Percentiles rank a stretch among this genome's conserved stretches.
phyloP scores from a whole-genome alignment of 1,284 basidiomycete species.

The Athelia psychrophila region DNA sequence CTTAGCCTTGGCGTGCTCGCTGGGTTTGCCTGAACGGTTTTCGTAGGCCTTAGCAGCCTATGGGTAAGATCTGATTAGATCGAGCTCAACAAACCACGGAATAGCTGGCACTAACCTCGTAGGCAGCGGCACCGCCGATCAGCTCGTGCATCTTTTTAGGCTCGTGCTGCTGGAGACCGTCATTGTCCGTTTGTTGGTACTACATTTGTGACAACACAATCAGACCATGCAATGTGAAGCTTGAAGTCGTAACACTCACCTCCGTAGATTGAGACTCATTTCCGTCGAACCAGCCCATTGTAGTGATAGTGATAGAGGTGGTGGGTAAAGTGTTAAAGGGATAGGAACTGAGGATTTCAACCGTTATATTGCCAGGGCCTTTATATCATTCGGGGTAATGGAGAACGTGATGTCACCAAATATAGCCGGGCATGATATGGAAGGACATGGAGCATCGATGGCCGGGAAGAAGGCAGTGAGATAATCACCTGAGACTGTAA shows the following conservation, averaged over 20 bases:
- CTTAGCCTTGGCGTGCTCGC: conserved; percentile 42
- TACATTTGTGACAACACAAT: no score
- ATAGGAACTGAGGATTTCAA: no score
- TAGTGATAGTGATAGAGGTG: conserved; percentile 10
- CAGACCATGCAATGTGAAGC: neutral
- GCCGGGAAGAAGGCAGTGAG: no score
- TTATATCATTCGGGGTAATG: no score
- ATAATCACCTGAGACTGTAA: no score
- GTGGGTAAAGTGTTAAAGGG: no score
- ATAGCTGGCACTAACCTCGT: conserved; percentile 29
- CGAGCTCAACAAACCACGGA: neutral
- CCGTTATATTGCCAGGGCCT: no score
- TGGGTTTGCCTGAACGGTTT: conserved; percentile 43
- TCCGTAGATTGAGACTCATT: conserved; percentile 47
- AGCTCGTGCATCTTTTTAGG: conserved; percentile 61
- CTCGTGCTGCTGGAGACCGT: conserved; percentile 51
- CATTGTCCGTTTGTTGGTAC: conserved; percentile 1
- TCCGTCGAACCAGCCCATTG: conserved; percentile 50
- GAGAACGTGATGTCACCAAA: no score
- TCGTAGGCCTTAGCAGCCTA: conserved; percentile 59
- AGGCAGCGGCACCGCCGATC: conserved; percentile 59
- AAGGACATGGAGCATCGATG: no score
- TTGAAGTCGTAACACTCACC: conserved; percentile 31
- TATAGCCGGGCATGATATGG: no score
- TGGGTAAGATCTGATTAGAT: neutral